Evolutionary conservation across 768 basidiomycete genomes (phyloP).

Genomic region (Candolleomyces aberdarensis): DNA sequence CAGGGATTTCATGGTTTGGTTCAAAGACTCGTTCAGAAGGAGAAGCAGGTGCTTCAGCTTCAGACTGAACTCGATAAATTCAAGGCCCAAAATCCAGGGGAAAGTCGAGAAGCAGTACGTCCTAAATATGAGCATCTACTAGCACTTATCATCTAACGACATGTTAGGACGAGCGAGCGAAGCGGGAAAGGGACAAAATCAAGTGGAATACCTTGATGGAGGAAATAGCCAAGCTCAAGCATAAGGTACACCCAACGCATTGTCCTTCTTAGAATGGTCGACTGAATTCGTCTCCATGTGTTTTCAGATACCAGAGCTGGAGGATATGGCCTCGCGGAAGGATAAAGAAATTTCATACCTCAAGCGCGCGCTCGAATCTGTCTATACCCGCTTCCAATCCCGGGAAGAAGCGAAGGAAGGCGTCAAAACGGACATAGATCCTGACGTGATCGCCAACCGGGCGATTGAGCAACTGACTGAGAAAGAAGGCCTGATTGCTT

Average conservation of each 20-base stretch:
- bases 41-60: slow-evolving; percentile 77
- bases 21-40: slow-evolving; percentile 79
- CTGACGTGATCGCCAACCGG: slow-evolving; percentile 64
- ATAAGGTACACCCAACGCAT: slow-evolving; percentile 46
- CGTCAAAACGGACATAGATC: slow-evolving; percentile 52
- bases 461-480: slow-evolving; percentile 66
- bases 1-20: slow-evolving; percentile 72
- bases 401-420: slow-evolving; percentile 51
- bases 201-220: slow-evolving; percentile 73
- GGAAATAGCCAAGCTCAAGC: slow-evolving; percentile 70
- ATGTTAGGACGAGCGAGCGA: slow-evolving; percentile 67
- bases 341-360: slow-evolving; percentile 76
- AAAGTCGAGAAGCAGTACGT: slow-evolving; percentile 59
- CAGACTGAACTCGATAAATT: slow-evolving; percentile 67
- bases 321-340: slow-evolving; percentile 43
- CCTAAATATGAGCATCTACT: background rate
- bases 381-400: slow-evolving; percentile 74
- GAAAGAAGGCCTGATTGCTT: slow-evolving; percentile 63
- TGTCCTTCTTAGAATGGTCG: background rate
- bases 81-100: slow-evolving; percentile 54
- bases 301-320: slow-evolving; percentile 53
- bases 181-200: slow-evolving; percentile 69
- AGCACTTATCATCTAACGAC: background rate
- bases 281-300: slow-evolving; percentile 5
- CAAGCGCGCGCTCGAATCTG: slow-evolving; percentile 84